These are phyloP conservation scores for Austroboletus novae-zelandiae DNA, from an alignment of 1,284 basidiomycete species.

Conservation along the genomic window DNA sequence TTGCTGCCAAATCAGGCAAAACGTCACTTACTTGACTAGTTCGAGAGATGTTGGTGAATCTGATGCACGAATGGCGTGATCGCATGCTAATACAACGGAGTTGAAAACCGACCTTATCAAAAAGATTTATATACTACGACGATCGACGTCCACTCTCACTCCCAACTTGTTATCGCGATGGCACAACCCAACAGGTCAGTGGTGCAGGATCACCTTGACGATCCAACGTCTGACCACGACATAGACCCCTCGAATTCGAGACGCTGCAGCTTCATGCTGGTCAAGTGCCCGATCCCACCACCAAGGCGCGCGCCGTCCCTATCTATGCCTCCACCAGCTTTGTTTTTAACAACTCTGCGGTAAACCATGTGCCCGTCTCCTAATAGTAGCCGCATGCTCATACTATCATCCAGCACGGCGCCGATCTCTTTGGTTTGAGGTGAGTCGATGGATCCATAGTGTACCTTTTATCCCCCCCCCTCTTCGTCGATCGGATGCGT, in stretches of 20 bases:
- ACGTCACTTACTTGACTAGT: too few species aligned
- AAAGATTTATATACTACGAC: too few species aligned
- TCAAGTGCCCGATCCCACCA: constrained; percentile 67
- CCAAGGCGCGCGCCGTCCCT: constrained; percentile 79
- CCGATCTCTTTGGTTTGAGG: constrained; percentile 79
- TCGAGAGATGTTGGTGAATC: too few species aligned
- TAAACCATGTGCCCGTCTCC: constrained; percentile 21
- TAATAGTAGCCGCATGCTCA: neutral
- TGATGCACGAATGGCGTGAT: constrained; percentile 13
- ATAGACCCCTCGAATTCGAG: constrained; percentile 58
- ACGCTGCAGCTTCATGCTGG: constrained; percentile 85
- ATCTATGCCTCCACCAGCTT: constrained; percentile 81
- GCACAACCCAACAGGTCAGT: constrained; percentile 18
- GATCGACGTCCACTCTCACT: too few species aligned
- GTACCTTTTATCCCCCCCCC: neutral
- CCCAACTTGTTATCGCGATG: constrained; percentile 7
- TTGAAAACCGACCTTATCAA: neutral
- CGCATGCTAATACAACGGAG: neutral
- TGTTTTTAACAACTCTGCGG: constrained; percentile 77
- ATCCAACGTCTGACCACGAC: neutral
- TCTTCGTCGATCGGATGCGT: neutral
- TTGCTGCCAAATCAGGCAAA: too few species aligned
- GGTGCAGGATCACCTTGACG: neutral
- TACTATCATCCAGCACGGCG: constrained; percentile 58
- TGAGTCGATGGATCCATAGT: constrained; percentile 23